Evolutionary conservation across 768 basidiomycete species (phyloP).

Genomic region (Lyophyllum shimeji): DNA sequence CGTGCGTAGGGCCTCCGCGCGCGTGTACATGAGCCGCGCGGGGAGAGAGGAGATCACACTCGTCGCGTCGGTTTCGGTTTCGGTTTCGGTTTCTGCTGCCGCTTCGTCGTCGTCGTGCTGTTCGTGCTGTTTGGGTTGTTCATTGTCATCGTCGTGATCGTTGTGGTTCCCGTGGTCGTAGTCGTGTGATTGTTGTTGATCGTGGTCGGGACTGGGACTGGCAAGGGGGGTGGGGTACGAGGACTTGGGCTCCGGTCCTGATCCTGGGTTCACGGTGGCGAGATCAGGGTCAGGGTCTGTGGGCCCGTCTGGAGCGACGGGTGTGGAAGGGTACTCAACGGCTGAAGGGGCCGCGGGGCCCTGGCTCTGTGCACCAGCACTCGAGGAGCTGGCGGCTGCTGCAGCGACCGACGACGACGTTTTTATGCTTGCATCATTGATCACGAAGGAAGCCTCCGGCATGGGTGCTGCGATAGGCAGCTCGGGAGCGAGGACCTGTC

Average conservation of each 20-base stretch:
- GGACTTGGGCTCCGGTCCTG: conserved; percentile 4
- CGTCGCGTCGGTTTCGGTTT: conserved; percentile 21
- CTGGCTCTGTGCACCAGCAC: no score
- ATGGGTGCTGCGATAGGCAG: not conserved
- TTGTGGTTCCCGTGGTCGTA: no score
- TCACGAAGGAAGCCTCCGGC: no score
- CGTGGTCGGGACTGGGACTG: conserved; percentile 1
- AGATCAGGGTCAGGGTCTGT: conserved; percentile 16
- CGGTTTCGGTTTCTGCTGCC: conserved; percentile 20
- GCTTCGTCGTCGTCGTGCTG: not conserved
- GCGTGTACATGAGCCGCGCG: conserved; percentile 28
- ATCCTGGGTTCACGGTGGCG: conserved; percentile 1
- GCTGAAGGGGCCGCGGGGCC: conserved; percentile 7
- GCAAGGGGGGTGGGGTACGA: conserved; percentile 9
- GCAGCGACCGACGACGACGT: not conserved
- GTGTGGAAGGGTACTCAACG: conserved; percentile 21
- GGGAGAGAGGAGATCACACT: conserved; percentile 33
- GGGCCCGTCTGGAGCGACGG: conserved; percentile 8
- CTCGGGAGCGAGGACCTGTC: not conserved
- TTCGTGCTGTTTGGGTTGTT: no score
- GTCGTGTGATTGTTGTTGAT: not conserved
- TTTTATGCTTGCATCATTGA: not conserved
- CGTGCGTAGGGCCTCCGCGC: conserved; percentile 37
- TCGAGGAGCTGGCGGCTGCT: not conserved
- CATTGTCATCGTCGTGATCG: no score